These are phyloP conservation scores for Bauhinia variegata DNA, from an alignment of 306 rosid genomes.

Conservation along the genomic window DNA sequence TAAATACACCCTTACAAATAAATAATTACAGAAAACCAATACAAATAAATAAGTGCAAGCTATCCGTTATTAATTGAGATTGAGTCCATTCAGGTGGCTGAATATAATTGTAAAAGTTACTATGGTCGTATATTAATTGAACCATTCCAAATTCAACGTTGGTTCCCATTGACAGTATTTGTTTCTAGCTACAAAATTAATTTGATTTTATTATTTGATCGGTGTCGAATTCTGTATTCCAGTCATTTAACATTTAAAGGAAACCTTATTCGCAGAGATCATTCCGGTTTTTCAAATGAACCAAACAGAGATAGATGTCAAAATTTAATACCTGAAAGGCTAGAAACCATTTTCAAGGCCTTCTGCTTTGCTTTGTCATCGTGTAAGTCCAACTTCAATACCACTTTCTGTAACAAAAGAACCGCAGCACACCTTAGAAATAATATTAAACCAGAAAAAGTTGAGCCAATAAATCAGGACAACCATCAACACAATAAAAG, in stretches of 20 bases:
- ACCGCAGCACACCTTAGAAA: not conserved
- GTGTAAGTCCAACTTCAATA: slow-evolving; percentile 71
- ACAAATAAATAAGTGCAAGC: not conserved
- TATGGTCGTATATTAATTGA: not conserved
- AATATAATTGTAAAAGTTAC: not conserved
- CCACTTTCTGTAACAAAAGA: slow-evolving; percentile 62
- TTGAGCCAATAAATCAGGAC: not conserved
- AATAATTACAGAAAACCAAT: not conserved
- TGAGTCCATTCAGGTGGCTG: slow-evolving; percentile 4
- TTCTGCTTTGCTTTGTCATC: slow-evolving; percentile 75
- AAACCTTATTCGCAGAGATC: no score
- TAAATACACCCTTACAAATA: not conserved
- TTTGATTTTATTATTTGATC: not conserved
- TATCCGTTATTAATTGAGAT: slow-evolving; percentile 1
- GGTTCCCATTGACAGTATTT: not conserved
- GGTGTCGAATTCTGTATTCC: not conserved
- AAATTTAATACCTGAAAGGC: slow-evolving; percentile 56
- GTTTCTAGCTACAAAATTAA: not conserved
- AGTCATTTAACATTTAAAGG: no score
- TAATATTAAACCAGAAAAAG: not conserved
- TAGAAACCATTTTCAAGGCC: slow-evolving; percentile 72
- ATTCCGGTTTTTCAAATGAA: not conserved
- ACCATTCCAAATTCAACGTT: not conserved
- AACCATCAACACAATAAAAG: not conserved
- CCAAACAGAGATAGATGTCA: not conserved